These are phyloP conservation scores for Lichtheimia ramosa DNA, from an alignment of 371 early-diverging fungal species.

Conservation along the genomic window DNA sequence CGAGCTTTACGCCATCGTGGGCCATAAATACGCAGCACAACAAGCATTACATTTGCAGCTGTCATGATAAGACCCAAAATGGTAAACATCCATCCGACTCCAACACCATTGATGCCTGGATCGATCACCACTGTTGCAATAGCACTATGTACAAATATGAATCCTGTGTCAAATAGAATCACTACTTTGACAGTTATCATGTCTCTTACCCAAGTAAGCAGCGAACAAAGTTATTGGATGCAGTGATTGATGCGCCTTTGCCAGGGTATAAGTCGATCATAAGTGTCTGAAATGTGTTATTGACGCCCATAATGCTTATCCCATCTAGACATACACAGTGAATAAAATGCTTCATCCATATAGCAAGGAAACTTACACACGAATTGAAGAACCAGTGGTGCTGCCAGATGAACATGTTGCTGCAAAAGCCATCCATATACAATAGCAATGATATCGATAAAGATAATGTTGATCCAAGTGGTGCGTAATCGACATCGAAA, in stretches of 20 bases:
- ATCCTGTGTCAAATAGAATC: background rate
- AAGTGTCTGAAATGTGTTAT: constrained; percentile 21
- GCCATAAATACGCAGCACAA: constrained; percentile 1
- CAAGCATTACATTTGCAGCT: background rate
- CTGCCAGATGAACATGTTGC: constrained; percentile 6
- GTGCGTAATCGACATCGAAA: constrained; percentile 10
- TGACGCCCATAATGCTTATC: background rate
- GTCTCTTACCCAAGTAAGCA: constrained; percentile 32
- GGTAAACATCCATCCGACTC: constrained; percentile 38
- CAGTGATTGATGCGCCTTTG: constrained; percentile 37
- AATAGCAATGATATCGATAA: constrained; percentile 6
- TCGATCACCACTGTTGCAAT: constrained; percentile 25
- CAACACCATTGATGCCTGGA: constrained; percentile 32
- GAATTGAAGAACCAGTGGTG: constrained; percentile 12
- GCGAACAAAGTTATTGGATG: constrained; percentile 36
- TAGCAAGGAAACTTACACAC: constrained; percentile 10
- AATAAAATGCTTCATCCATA: background rate
- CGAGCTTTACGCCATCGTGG: constrained; percentile 6
- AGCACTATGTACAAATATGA: constrained; percentile 12
- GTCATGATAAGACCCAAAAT: constrained; percentile 24
- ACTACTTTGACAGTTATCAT: background rate
- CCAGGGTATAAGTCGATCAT: constrained; percentile 35
- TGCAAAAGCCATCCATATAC: constrained; percentile 15
- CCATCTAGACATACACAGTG: background rate
- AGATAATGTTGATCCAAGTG: constrained; percentile 5